Evolutionary conservation across 1,284 basidiomycete species (phyloP).

Genomic region (Trichosporon ovoides): DNA sequence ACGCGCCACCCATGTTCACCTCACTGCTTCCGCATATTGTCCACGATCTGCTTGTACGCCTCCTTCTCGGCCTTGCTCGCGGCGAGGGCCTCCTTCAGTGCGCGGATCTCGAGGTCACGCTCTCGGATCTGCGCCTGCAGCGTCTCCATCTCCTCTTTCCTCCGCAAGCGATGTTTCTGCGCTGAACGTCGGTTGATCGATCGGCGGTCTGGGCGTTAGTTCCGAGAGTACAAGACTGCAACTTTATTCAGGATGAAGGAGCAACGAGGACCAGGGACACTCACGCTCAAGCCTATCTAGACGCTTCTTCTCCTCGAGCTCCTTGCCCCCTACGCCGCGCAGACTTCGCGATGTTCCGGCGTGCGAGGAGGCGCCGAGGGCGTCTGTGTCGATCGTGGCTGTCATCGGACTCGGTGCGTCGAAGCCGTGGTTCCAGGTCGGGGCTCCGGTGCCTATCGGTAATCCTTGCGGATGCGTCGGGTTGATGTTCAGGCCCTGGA

Average conservation of each 20-base stretch:
- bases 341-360: neutral
- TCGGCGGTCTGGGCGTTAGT: constrained; percentile 18
- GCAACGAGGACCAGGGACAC: neutral
- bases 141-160: constrained; percentile 23
- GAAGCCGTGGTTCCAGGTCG: neutral
- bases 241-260: too few species aligned
- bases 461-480: neutral
- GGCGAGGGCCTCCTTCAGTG: constrained; percentile 18
- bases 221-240: too few species aligned
- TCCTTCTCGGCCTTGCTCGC: constrained; percentile 11
- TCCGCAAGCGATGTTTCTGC: constrained; percentile 22
- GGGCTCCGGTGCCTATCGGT: too few species aligned
- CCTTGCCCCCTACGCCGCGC: constrained; percentile 1
- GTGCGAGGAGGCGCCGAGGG: constrained; percentile 9
- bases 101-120: constrained; percentile 14
- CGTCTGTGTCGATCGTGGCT: constrained; percentile 16
- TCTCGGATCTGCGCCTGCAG: constrained; percentile 14
- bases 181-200: constrained; percentile 25
- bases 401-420: neutral
- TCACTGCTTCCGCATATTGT: neutral
- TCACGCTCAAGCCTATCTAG: constrained; percentile 18
- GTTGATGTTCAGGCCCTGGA: constrained; percentile 13
- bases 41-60: constrained; percentile 2
- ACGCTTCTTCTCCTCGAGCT: constrained; percentile 13
- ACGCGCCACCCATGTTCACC: too few species aligned